These are phyloP conservation scores for Artemisia argyi DNA, from an alignment of 129 eudicot genomes.

Conservation along the genomic window DNA sequence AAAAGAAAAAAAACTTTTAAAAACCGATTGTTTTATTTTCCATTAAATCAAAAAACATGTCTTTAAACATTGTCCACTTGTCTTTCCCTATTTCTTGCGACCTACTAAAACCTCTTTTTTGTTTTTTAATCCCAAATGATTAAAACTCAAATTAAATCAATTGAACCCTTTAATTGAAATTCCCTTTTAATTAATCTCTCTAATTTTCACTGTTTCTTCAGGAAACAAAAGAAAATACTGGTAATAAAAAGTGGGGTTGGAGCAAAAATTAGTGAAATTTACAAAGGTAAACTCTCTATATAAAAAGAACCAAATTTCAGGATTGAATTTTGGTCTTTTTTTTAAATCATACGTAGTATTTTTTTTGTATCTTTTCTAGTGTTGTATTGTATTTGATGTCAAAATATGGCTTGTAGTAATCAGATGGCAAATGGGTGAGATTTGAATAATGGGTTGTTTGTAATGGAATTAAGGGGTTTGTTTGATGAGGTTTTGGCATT, in stretches of 20 bases:
- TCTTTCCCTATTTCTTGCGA: conserved; percentile 18
- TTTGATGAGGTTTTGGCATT: too few relatives aligned
- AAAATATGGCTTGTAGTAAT: too few relatives aligned
- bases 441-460: too few relatives aligned
- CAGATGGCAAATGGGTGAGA: too few relatives aligned
- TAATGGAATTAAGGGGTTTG: too few relatives aligned
- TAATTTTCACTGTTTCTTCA: conserved; percentile 20
- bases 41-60: background rate
- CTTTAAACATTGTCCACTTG: conserved; percentile 26
- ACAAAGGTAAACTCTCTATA: conserved; percentile 19
- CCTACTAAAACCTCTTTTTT: conserved; percentile 12
- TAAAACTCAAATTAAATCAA: conserved; percentile 30
- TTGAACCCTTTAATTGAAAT: conserved; percentile 31
- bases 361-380: conserved; percentile 38
- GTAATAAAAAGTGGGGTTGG: conserved; percentile 28
- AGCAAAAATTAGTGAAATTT: conserved; percentile 22
- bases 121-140: conserved; percentile 28
- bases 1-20: too few relatives aligned
- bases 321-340: conserved; percentile 24
- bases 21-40: too few relatives aligned
- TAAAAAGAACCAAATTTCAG: conserved; percentile 17
- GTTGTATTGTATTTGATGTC: too few relatives aligned
- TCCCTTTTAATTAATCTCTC: conserved; percentile 18
- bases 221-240: conserved; percentile 28
- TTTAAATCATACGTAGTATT: background rate